Conservation (phyloP, 2,329 filamentous ascomycete genomes). For the Taxawa tesnikishii region DNA sequence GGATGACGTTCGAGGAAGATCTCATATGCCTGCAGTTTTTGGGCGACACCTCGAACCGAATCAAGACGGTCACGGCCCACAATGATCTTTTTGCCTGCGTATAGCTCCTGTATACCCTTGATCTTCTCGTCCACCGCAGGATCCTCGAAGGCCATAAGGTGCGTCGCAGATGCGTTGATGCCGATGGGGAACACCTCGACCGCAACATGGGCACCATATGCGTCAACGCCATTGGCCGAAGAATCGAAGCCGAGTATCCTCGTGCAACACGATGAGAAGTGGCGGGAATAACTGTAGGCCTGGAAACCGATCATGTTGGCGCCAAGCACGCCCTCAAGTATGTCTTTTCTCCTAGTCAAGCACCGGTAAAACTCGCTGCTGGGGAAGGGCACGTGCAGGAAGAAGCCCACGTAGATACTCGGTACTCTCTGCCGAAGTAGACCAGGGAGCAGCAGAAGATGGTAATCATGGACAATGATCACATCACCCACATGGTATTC, state of each 20-base stretch:
- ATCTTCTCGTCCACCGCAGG: constrained; percentile 61
- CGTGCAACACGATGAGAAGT: constrained; percentile 90
- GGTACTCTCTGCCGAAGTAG: constrained; percentile 76
- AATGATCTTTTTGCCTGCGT: constrained; percentile 86
- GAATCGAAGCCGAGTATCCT: constrained; percentile 84
- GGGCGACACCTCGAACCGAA: constrained; percentile 83
- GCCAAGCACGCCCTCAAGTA: constrained; percentile 79
- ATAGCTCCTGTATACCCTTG: constrained; percentile 59
- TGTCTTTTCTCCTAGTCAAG: constrained; percentile 74
- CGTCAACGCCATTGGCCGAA: constrained; percentile 72
- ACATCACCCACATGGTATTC: constrained; percentile 88
- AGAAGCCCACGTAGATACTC: constrained; percentile 90
- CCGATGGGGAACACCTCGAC: constrained; percentile 93
- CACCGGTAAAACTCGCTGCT: constrained; percentile 93
- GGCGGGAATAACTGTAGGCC: constrained; percentile 86
- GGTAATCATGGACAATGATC: constrained; percentile 88
- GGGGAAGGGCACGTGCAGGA: constrained; percentile 86
- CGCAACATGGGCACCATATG: constrained; percentile 77
- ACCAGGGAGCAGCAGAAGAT: constrained; percentile 78
- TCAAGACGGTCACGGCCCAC: constrained; percentile 91
- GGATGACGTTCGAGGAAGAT: constrained; percentile 82
- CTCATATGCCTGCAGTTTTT: constrained; percentile 91
- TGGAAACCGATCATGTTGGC: constrained; percentile 93
- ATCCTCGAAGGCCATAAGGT: constrained; percentile 60
- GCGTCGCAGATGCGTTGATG: constrained; percentile 74